Percentiles rank a stretch among this genome's conserved stretches.
These are phyloP conservation scores for Neurospora terricola DNA, from an alignment of 495 filamentous ascomycete species.

Conservation along the genomic window DNA sequence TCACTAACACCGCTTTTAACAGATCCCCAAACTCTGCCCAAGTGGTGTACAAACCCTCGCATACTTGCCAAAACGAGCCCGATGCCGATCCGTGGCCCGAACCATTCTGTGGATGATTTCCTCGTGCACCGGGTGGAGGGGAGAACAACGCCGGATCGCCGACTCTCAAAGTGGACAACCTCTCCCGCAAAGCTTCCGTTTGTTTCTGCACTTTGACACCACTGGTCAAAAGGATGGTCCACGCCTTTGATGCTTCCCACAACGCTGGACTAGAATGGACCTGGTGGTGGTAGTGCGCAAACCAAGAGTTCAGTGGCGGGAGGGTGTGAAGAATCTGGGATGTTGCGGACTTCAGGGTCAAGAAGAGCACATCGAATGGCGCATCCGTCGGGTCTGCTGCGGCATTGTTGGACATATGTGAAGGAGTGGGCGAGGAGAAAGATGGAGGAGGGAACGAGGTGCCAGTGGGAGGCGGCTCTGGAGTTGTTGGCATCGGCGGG, in stretches of 20 bases:
- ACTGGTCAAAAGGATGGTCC: constrained; percentile 53
- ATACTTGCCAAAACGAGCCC: constrained; percentile 68
- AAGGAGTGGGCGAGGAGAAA: neutral
- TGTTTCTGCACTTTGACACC: constrained; percentile 47
- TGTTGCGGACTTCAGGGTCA: constrained; percentile 53
- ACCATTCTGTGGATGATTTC: neutral
- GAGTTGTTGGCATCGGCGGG: neutral
- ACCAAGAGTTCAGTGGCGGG: constrained; percentile 50
- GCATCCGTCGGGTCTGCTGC: constrained; percentile 58
- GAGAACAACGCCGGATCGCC: constrained; percentile 55
- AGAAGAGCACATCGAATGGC: constrained; percentile 67
- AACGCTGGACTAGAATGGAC: constrained; percentile 22
- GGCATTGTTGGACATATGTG: constrained; percentile 10
- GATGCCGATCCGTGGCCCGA: constrained; percentile 39
- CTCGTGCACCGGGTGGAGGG: neutral
- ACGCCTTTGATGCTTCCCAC: constrained; percentile 45
- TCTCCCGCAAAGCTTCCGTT: constrained; percentile 49
- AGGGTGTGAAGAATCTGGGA: constrained; percentile 52
- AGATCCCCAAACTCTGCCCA: constrained; percentile 63
- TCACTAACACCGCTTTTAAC: constrained; percentile 44
- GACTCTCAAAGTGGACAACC: constrained; percentile 60
- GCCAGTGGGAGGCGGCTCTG: neutral
- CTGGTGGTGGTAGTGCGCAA: constrained; percentile 38
- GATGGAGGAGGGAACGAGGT: neutral
- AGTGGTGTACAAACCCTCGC: constrained; percentile 57